A percentile compares a stretch with the other conserved stretches of the same genome.
These are phyloP conservation scores for Cyclocybe cylindracea DNA, from an alignment of 768 basidiomycete genomes.

Conservation along the genomic window DNA sequence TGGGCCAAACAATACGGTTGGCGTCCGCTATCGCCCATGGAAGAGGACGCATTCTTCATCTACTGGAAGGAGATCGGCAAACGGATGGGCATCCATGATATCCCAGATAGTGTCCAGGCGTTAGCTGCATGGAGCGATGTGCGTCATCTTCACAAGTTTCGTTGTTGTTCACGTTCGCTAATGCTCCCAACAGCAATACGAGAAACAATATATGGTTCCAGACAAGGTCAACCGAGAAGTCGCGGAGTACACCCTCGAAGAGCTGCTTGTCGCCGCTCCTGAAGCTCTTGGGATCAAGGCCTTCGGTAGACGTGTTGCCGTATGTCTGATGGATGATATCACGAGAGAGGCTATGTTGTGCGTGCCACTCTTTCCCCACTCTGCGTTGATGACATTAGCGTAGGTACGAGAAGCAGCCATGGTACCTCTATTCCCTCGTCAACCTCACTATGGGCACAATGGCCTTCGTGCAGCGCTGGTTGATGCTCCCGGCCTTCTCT, in stretches of 20 bases:
- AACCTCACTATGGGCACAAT: constrained; percentile 19
- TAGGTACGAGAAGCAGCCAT: constrained; percentile 40
- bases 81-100: constrained; percentile 47
- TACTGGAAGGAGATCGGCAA: constrained; percentile 48
- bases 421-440: constrained; percentile 30
- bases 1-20: constrained; percentile 45
- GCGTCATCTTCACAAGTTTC: background rate
- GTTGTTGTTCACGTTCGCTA: too few relatives aligned
- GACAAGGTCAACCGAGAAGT: constrained; percentile 39
- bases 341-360: constrained; percentile 52
- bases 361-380: constrained; percentile 8
- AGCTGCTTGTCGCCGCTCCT: constrained; percentile 41
- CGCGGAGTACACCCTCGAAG: constrained; percentile 39
- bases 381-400: background rate
- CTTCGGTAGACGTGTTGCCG: constrained; percentile 31
- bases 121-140: constrained; percentile 42
- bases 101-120: constrained; percentile 42
- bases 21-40: constrained; percentile 45
- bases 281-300: constrained; percentile 35
- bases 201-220: constrained; percentile 41
- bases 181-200: constrained; percentile 35
- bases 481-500: constrained; percentile 37
- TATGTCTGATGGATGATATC: constrained; percentile 41
- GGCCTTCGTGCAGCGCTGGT: constrained; percentile 34
- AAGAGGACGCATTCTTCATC: constrained; percentile 41